Evolutionary conservation across 2,329 filamentous ascomycete genomes (phyloP).

Genomic region (Paramyrothecium sp.): DNA sequence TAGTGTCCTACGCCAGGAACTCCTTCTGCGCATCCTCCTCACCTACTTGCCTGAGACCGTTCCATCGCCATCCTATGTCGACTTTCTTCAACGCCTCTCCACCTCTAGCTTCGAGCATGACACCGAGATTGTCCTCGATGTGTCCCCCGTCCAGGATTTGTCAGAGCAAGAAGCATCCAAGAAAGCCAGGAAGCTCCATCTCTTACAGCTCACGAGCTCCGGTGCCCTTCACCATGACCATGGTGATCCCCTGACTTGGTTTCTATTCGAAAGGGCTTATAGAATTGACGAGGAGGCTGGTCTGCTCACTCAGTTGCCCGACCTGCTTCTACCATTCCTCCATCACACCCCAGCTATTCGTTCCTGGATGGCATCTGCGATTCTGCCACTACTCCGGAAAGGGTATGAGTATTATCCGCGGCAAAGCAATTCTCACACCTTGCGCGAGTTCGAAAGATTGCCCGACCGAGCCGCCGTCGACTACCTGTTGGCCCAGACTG

Average conservation of each 20-base stretch:
- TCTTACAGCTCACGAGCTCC: conserved; percentile 56
- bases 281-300: conserved; percentile 71
- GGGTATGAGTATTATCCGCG: conserved; percentile 69
- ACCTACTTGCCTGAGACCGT: conserved; percentile 74
- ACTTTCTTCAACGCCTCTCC: conserved; percentile 58
- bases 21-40: conserved; percentile 71
- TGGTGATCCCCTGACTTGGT: conserved; percentile 57
- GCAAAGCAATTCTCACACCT: conserved; percentile 44
- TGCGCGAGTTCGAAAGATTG: conserved; percentile 63
- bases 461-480: conserved; percentile 58
- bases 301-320: conserved; percentile 65
- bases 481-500: conserved; percentile 59
- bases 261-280: conserved; percentile 67
- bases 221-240: conserved; percentile 45
- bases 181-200: conserved; percentile 60
- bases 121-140: conserved; percentile 49
- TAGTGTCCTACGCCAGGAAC: conserved; percentile 59
- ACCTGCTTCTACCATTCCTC: conserved; percentile 69
- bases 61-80: conserved; percentile 60
- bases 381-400: conserved; percentile 67
- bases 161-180: conserved; percentile 63
- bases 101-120: conserved; percentile 41
- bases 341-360: conserved; percentile 58
- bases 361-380: conserved; percentile 66
- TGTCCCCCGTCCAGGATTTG: conserved; percentile 53